Evolutionary conservation across 441 rosid genomes (phyloP), one percentile per base, ranked within the genome.

Genomic region (Corymbia calophylla): DNA sequence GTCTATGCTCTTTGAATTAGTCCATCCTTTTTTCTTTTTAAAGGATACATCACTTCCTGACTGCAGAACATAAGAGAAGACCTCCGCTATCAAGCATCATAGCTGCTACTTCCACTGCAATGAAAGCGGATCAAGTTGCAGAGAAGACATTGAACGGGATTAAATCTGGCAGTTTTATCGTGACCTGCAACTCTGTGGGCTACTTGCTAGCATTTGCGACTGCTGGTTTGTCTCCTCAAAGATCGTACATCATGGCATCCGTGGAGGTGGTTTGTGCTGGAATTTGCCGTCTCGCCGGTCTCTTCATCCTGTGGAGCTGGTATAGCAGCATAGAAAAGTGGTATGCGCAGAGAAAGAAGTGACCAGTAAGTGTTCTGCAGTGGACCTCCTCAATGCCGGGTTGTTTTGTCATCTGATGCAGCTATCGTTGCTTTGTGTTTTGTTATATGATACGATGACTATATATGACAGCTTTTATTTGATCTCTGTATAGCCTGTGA

Each of bases 291-390:
- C 54, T 96, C 32, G 90, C 53, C 18, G 98, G 94, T 53, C 93
- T 98, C 64, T 94, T 90, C 88, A 96, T 96, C 89, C 98, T 94
- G 73, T 97, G 99, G 99, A 96, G 93, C 92, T 97, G 97, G 98
- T 98, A 96, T 60, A 88, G 92, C 64, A 93, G 91, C 53, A 97
- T 96, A 80, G 95, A 93, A 73, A 94, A 93, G 91, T 97, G 97
- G 97, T 92, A 93, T 88, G 90, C 89, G 51, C 92, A 90, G 88
- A 90, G 87, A 25, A 91, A 87, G 25, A 60, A 87, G 94, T 92
- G 90, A 89, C 82, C 82, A 6, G 94, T 91, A 81, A 89, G 92
- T 54, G 31, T 73, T 68, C 85, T 44, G 54, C 64, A 27, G 62
- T 12, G 11, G 64, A 62, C 66, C 5, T 68, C 80, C 58, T 31